A percentile compares a stretch with the other conserved stretches of the same genome.
Evolutionary conservation across 108 stramenopile genomes (phyloP).

Genomic region (Schizochytrium sp.): DNA sequence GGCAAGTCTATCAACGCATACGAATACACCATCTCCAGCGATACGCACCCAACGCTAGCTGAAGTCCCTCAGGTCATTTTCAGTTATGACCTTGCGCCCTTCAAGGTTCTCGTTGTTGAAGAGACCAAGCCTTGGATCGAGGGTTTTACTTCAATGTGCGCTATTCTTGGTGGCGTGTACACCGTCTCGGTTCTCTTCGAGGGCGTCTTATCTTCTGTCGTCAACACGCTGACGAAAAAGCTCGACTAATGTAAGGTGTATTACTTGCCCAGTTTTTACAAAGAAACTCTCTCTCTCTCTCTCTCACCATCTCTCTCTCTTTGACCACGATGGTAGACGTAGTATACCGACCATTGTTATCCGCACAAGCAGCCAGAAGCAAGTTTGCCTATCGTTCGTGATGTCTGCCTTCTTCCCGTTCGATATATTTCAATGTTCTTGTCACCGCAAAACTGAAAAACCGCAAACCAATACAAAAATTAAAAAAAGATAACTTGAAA

Average conservation of each 20-base stretch:
- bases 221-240: neutral
- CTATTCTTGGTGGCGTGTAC: neutral
- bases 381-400: too few relatives aligned
- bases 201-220: neutral
- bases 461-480: too few relatives aligned
- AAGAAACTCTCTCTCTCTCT: too few relatives aligned
- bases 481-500: too few relatives aligned
- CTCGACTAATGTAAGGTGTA: neutral
- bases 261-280: too few relatives aligned
- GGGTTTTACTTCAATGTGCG: slow-evolving; percentile 4
- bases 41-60: neutral
- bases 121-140: slow-evolving; percentile 14
- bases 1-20: neutral
- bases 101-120: neutral
- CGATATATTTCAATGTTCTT: too few relatives aligned
- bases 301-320: too few relatives aligned
- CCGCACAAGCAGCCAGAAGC: too few relatives aligned
- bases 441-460: too few relatives aligned
- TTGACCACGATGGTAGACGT: too few relatives aligned
- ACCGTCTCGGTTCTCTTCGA: slow-evolving; percentile 2
- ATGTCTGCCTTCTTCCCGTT: too few relatives aligned
- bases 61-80: neutral
- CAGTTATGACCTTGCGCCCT: neutral
- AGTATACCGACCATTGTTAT: too few relatives aligned
- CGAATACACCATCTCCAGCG: neutral